Conservation (phyloP, 73 alveolate species). For the Halteria grandinella region DNA sequence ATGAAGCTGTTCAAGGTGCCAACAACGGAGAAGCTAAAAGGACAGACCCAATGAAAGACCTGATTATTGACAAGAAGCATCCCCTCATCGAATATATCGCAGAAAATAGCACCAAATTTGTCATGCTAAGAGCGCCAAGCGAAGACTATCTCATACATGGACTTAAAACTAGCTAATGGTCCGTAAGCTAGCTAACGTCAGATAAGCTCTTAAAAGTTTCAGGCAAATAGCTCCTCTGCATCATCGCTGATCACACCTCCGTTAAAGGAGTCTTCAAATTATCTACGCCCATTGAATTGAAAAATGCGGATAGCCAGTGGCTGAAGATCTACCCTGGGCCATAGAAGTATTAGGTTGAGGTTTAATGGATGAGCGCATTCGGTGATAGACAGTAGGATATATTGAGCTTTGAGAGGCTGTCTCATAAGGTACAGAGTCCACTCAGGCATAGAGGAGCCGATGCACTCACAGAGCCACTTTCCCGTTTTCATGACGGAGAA, state of each 20-base stretch:
- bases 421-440: neutral
- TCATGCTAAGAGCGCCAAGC: constrained; percentile 18
- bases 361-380: too few species aligned
- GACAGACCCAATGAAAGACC: too few species aligned
- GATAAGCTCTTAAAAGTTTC: neutral
- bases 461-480: constrained; percentile 29
- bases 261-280: constrained; percentile 11
- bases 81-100: constrained; percentile 8
- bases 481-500: neutral
- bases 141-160: neutral
- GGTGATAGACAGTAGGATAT: too few species aligned
- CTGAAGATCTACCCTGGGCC: neutral
- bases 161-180: neutral
- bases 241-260: neutral
- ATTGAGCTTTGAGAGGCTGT: neutral
- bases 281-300: neutral
- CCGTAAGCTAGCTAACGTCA: neutral
- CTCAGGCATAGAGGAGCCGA: neutral
- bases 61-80: neutral
- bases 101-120: constrained; percentile 2
- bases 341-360: neutral
- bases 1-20: neutral
- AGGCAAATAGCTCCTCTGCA: neutral
- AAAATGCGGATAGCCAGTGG: neutral
- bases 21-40: neutral